Evolutionary conservation across 2,329 filamentous ascomycete genomes (phyloP).

Genomic region (Cladosporium sp.): DNA sequence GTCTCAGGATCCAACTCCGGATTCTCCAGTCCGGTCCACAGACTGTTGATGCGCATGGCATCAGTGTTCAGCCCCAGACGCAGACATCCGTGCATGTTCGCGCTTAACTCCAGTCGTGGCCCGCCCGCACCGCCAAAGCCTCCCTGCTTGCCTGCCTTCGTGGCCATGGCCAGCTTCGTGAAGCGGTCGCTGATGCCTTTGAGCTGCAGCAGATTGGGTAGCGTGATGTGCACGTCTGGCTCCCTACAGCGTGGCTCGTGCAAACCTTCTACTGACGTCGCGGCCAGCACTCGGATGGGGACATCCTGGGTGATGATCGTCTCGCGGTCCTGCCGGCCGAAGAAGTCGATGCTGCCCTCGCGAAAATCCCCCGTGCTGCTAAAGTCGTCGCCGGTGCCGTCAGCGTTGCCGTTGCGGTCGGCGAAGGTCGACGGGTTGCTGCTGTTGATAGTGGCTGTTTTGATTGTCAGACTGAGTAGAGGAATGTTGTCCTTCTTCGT

Average conservation of each 20-base stretch:
- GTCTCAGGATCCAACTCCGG: conserved; percentile 79
- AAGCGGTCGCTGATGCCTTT: conserved; percentile 95
- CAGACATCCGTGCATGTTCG: conserved; percentile 90
- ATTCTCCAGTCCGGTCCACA: conserved; percentile 83
- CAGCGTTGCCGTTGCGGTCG: conserved; percentile 17
- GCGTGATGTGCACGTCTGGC: conserved; percentile 88
- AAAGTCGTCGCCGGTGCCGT: conserved; percentile 17
- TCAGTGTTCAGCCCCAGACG: conserved; percentile 78
- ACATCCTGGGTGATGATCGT: conserved; percentile 94
- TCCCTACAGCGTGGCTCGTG: conserved; percentile 89
- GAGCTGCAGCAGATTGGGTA: conserved; percentile 81
- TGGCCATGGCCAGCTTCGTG: conserved; percentile 67
- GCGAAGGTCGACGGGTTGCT: conserved; percentile 36
- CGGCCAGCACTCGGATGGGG: conserved; percentile 84
- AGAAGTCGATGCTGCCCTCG: conserved; percentile 27
- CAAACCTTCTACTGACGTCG: conserved; percentile 81
- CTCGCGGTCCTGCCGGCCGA: conserved; percentile 69
- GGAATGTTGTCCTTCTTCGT: conserved; percentile 90
- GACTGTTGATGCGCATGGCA: conserved; percentile 75
- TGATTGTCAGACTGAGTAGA: conserved; percentile 84
- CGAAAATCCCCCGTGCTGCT: conserved; percentile 17
- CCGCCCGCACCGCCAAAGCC: conserved; percentile 34
- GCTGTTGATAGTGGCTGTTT: conserved; percentile 62
- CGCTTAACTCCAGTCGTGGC: conserved; percentile 76
- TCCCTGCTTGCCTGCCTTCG: conserved; percentile 30